Conservation (phyloP, 768 basidiomycete species). For the Coprinopsis strossmayeri region DNA sequence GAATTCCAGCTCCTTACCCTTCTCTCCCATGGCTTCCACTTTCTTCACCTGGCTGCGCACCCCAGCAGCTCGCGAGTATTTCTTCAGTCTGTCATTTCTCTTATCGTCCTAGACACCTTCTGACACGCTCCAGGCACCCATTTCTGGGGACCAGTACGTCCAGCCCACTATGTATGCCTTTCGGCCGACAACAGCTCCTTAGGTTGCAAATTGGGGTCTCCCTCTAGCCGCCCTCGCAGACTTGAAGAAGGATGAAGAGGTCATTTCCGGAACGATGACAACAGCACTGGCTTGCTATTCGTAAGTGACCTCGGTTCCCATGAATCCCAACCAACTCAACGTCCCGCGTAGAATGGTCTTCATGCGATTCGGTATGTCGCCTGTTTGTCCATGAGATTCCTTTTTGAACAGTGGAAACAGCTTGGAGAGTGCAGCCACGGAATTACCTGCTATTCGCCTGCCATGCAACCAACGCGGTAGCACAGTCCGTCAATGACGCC, state of each 20-base stretch:
- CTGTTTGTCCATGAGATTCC: constrained; percentile 7
- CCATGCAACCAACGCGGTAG: constrained; percentile 85
- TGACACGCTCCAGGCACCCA: constrained; percentile 70
- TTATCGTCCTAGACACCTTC: no score
- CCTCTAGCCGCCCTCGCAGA: constrained; percentile 91
- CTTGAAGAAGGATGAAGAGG: constrained; percentile 88
- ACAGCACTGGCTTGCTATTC: constrained; percentile 86
- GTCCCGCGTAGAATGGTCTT: constrained; percentile 58
- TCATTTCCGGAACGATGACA: constrained; percentile 97
- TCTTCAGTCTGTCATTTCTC: constrained; percentile 62
- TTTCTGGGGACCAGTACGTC: constrained; percentile 94
- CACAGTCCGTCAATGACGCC: constrained; percentile 76
- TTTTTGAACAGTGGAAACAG: constrained; percentile 29
- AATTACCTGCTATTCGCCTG: constrained; percentile 96
- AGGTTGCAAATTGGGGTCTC: constrained; percentile 99
- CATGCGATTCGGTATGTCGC: constrained; percentile 82
- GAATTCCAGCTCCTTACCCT: constrained; percentile 7
- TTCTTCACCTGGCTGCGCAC: constrained; percentile 89
- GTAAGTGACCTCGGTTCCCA: constrained; percentile 47
- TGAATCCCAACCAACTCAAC: constrained; percentile 5
- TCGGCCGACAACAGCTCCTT: constrained; percentile 14
- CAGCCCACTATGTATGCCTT: constrained; percentile 5
- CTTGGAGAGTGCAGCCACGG: constrained; percentile 92
- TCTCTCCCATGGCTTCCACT: constrained; percentile 63
- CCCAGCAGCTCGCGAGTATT: constrained; percentile 88